Base-by-base conservation (phyloP, 306 rosid genomes). In the Vachellia pachyceras region DNA sequence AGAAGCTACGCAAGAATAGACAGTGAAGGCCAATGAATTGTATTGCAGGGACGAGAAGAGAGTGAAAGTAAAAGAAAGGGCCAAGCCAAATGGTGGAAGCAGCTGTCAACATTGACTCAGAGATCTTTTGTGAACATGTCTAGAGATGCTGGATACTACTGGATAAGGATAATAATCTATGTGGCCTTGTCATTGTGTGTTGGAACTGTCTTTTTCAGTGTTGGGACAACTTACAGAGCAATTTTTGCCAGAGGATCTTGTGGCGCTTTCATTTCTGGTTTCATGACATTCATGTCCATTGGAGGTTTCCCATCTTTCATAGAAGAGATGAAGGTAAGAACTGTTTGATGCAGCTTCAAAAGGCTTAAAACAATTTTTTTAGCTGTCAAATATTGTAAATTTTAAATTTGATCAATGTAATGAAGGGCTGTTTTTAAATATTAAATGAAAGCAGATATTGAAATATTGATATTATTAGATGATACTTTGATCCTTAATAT, bases 221-320 rank as follows among this genome's bases (percentile, higher is more conserved):
- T 95, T 50, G 99, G 97, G 33, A 82, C 91, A 74, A 81, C 82
- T 46, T 91, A 88, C 60, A 71, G 78, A 10, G 83, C 97, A n/a
- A 90, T 95, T 75, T 83, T 90, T 22, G 98, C 97, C 35, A 85
- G 97, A 69, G 96, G 94, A 58, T 95, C 97, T 63, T 95, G 98
- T 37, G 97, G 91, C 1, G 98, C 92, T 13, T 95, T 92, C 76
- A 49, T 95, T 14, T 89, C 97, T 23, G 97, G 97, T 66, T 95
- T 91, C 90, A 92, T 95, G 98, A 91, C 97, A 66, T 95, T 92
- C 90, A 90, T 90, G 97, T 85, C 98, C 80, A 92, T 95, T 22
- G 97, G 95, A 82, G 99, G 97, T 79, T 95, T 95, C 84, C 99
- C 97, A 73, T 95, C 97, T 42, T 95, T 92, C 88, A 87, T 95